Conservation (phyloP, 2,329 filamentous ascomycete species). For the Fusarium neocosmosporiellum region DNA sequence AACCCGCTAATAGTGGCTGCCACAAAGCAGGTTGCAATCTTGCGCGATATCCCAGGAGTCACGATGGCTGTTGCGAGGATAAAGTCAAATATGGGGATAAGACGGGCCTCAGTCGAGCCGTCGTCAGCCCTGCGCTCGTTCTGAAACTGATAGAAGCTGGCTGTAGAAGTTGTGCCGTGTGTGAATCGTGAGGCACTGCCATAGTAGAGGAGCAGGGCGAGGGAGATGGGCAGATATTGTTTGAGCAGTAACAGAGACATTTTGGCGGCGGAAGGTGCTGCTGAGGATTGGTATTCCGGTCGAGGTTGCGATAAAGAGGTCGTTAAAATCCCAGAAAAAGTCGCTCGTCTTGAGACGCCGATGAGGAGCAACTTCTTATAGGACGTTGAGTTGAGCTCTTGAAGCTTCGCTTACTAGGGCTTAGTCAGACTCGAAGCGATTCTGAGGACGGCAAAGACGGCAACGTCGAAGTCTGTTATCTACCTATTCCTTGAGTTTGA, state of each 20-base stretch:
- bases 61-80: constrained; percentile 14
- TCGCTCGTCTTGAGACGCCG: not conserved
- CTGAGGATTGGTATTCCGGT: not conserved
- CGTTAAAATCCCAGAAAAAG: not conserved
- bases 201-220: constrained; percentile 23
- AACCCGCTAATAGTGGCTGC: constrained; percentile 14
- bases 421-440: not conserved
- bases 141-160: constrained; percentile 22
- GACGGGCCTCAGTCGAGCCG: constrained; percentile 2
- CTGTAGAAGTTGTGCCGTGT: constrained; percentile 22
- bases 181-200: constrained; percentile 31
- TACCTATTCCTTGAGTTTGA: not conserved
- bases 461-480: not conserved
- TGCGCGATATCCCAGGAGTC: not conserved
- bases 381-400: not conserved
- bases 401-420: not conserved
- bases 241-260: not conserved
- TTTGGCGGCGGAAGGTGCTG: not conserved
- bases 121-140: constrained; percentile 21
- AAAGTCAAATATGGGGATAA: constrained; percentile 23
- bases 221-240: constrained; percentile 11
- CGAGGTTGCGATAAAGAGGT: not conserved
- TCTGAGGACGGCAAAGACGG: not conserved
- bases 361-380: not conserved
- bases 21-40: constrained; percentile 23